A percentile compares a stretch with the other conserved stretches of the same genome.
Conservation (phyloP, 768 basidiomycete genomes). For the Lyophyllum atratum region DNA sequence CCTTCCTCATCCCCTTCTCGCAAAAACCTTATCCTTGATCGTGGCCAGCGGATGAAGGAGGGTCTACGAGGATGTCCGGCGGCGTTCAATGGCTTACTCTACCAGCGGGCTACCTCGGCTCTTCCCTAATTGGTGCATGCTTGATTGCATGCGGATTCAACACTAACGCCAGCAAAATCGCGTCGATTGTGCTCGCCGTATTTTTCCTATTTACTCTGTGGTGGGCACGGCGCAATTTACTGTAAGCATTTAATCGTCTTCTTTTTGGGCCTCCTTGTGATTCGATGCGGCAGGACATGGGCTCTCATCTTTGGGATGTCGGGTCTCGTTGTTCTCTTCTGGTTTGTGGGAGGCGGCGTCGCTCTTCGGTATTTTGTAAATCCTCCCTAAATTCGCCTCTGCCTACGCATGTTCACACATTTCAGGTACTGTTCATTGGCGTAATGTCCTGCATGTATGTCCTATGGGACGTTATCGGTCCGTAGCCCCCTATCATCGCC, state of each 20-base stretch:
- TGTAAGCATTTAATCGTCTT: conserved; percentile 46
- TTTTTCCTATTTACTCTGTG: conserved; percentile 88
- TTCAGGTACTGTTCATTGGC: conserved; percentile 74
- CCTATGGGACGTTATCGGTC: conserved; percentile 86
- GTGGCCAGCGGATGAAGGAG: conserved; percentile 79
- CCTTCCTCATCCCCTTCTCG: background rate
- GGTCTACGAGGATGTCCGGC: conserved; percentile 84
- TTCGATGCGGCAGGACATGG: conserved; percentile 60
- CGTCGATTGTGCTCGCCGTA: conserved; percentile 75
- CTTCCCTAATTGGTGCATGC: conserved; percentile 82
- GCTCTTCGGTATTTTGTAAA: conserved; percentile 76
- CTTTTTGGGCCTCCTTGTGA: background rate
- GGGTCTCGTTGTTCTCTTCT: conserved; percentile 77
- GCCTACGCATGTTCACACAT: background rate
- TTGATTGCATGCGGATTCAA: conserved; percentile 89
- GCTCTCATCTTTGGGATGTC: conserved; percentile 75
- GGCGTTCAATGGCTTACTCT: conserved; percentile 82
- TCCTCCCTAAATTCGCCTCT: background rate
- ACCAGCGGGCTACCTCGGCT: conserved; percentile 81
- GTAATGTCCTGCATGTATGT: conserved; percentile 87
- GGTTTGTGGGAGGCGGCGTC: conserved; percentile 76
- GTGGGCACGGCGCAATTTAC: conserved; percentile 78
- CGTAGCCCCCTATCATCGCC: conserved; percentile 16
- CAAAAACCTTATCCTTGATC: background rate
- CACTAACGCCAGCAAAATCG: conserved; percentile 86